Base-by-base conservation (phyloP, 176 grass and related monocot genomes). In the Ananas comosus region DNA sequence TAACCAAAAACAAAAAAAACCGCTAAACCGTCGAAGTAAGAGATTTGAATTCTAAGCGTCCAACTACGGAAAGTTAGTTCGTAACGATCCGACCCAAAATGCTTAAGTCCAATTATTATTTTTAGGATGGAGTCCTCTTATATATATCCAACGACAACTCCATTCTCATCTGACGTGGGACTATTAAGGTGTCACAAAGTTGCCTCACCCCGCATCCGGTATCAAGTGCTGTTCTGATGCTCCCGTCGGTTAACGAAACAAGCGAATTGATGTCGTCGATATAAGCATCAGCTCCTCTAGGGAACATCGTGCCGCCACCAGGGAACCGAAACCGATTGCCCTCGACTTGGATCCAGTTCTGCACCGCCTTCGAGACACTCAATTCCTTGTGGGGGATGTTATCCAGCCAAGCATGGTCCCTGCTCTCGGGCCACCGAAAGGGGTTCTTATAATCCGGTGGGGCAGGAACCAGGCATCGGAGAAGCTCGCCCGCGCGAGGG, bases 261-360 rank as follows among this genome's bases (percentile, higher is more conserved):
- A 86, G 66, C 66, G 72, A 76, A 1, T 64, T 76, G 22, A 90
- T 90, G 69, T 86, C 83, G 65, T 90, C 80, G 70, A 90, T 90
- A 70, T 90, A 90, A 0, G 83, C 80, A 59, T 90, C 83, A 25
- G 87, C 87, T 50, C 87, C 87, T 64, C 86, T 72, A 13, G 87
- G 87, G 83, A 90, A 90, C 87, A 90, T 90, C 69, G 87, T 90
- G 3, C 83, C 87, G 51, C 87, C 87, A 29, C 83, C 87, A 7
- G 83, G 83, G 80, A 90, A 90, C 33, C 73, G 74, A 66, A 90
- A 78, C 83, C 82, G 85, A 76, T 90, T 80, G 3, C 87, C 87
- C 65, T 90, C 87, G 69, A 90, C 87, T 64, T 74, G 83, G 77
- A 90, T 90, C 87, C 87, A 90, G 73, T 90, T 90, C 83, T 90